Base-by-base conservation (phyloP, 495 filamentous ascomycete genomes). In the Trichoderma virens region DNA sequence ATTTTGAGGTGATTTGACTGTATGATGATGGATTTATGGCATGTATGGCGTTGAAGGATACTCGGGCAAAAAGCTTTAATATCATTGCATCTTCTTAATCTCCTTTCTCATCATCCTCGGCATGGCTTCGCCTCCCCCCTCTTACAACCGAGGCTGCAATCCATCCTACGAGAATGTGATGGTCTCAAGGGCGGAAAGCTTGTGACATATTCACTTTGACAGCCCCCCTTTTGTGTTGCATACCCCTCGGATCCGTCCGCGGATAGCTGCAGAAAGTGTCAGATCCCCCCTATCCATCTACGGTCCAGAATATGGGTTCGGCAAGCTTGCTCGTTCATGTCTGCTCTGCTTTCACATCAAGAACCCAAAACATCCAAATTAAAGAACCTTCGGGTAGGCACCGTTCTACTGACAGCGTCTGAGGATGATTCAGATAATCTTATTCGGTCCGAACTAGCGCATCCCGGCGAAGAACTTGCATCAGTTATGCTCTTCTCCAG, bases 1-100 rank as follows among this genome's bases (percentile, higher is more conserved):
- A 30, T 61, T 61, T 35, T 61, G 20, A 39, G 25, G 51, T 18
- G 25, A 28, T 30, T 56, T 27, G 23, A 30, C n/a, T 56, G 51
- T 56, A 56, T n/a, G 23, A 56, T 30, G 51, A 47, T 47, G 51
- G 51, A 56, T 56, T 28, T 30, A 27, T 56, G 51, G 61, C 61
- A 62, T 62, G 27, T 43, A 39, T 62, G 61, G 61, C 61, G 61
- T 62, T 62, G 31, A 62, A 39, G 61, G 61, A 28, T 62, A 62
- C 39, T 30, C 27, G 34, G 38, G 61, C 34, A 25, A 39, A 30
- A 30, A 11, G 7, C 27, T 39, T 45, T 43, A 30, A 45, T 56
- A 56, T 56, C 51, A 62, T 45, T 35, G 25, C 38, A 62, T 45
- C 38, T 47, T 45, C 30, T 20, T 25, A 47, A 25, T 25, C n/a